Conservation (phyloP, 2,329 filamentous ascomycete species). For the Myriosclerotinia duriaeana region DNA sequence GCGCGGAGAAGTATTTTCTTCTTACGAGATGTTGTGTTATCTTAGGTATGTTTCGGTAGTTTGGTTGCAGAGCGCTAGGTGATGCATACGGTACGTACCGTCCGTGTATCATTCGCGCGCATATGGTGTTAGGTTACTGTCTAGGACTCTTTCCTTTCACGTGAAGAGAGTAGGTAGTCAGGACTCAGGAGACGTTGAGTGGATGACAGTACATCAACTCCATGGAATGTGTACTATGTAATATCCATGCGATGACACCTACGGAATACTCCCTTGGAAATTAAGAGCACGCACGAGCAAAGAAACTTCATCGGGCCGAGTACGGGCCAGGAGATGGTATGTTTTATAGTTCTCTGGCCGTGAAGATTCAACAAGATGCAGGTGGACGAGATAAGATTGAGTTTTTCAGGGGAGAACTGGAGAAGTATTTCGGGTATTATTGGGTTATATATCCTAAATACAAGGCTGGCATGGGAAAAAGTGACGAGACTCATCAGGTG, state of each 20-base stretch:
- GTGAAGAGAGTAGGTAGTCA: background rate
- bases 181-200: background rate
- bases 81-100: background rate
- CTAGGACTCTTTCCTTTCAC: background rate
- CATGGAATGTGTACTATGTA: background rate
- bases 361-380: conserved; percentile 2
- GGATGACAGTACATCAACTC: background rate
- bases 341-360: background rate
- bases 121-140: conserved; percentile 3
- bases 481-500: conserved; percentile 5
- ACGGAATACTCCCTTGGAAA: background rate
- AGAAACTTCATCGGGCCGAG: conserved; percentile 6
- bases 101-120: background rate
- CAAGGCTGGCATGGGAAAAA: background rate
- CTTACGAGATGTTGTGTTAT: background rate
- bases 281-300: background rate
- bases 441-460: conserved; percentile 16
- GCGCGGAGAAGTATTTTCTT: conserved; percentile 1
- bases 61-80: background rate
- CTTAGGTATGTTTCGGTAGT: background rate
- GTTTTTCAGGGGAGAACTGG: conserved; percentile 17
- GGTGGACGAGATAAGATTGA: conserved; percentile 10
- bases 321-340: conserved; percentile 2
- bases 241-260: background rate
- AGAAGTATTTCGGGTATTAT: conserved; percentile 15